Evolutionary conservation across 768 basidiomycete genomes (phyloP), one percentile per base, ranked within the genome.

Genomic region (Tulasnella sp.): DNA sequence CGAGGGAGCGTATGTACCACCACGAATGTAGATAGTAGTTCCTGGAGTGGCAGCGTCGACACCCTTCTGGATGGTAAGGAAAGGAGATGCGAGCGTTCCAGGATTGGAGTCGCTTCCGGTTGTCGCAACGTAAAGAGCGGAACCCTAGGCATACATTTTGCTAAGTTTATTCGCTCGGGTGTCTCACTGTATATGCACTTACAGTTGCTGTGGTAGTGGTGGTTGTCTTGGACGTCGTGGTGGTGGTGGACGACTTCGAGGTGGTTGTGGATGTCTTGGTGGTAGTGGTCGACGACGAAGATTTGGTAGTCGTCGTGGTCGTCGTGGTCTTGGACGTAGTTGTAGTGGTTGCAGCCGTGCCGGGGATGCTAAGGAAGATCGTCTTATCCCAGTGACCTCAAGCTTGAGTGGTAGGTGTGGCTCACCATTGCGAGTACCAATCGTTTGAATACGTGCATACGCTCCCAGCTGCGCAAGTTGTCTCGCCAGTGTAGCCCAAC

Each of bases 11-110:
- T 78, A 78, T 6, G 77, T 78, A 16, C 77, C 77, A 11, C n/a
- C 77, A 42, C 77, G 77, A 46, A 78, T 67, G 77, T 70, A 78
- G 70, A 78, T 78, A 15, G 77, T 78, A 44, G 67, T 71, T 6
- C 77, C 77, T 40, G 77, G n/a, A 46, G 26, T 48, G 20, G 77
- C 77, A 42, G 48, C n/a, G 44, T 78, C 70, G 39, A 78, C 77
- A 32, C 61, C 77, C 39, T 67, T 71, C 29, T 78, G 77, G 77
- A 78, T 78, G 16, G 77, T 72, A 18, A 44, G 39, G 61, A 78
- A 51, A 15, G 77, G 77, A 9, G 77, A 70, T 39, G 77, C 70
- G 7, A 71, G 70, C 15, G 77, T 78, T 71, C 77, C 77, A n/a
- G 77, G 29, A 39, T 78, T 78, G 26, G 77, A 78, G 23, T 78